Evolutionary conservation across 352 stramenopile species (phyloP).

Genomic region (Globisporangium cederbergense): DNA sequence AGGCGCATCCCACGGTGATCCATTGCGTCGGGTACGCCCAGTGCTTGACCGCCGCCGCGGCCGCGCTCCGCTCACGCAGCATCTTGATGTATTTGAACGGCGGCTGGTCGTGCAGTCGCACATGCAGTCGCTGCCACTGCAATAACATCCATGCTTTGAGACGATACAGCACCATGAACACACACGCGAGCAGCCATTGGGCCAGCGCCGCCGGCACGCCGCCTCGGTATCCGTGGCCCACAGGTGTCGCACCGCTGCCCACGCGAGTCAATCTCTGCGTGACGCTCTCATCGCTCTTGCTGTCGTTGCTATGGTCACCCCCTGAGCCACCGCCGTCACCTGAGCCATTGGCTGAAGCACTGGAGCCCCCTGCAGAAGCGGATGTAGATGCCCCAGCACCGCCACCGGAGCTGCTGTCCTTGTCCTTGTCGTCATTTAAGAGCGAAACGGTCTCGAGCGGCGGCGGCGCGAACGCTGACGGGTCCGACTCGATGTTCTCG

Average conservation of each 20-base stretch:
- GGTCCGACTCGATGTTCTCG: constrained; percentile 51
- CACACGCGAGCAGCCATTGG: constrained; percentile 17
- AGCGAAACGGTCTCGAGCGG: constrained; percentile 16
- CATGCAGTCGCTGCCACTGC: constrained; percentile 24
- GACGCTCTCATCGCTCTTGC: constrained; percentile 11
- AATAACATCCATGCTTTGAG: constrained; percentile 24
- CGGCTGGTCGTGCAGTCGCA: constrained; percentile 24
- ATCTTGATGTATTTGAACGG: constrained; percentile 13
- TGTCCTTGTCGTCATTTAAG: constrained; percentile 15
- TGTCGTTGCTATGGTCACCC: not conserved
- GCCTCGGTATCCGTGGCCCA: constrained; percentile 5
- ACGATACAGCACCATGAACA: constrained; percentile 20
- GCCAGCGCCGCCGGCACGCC: constrained; percentile 14
- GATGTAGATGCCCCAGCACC: not conserved
- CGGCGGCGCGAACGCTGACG: constrained; percentile 19
- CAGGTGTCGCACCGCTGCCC: not conserved
- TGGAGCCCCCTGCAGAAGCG: not conserved
- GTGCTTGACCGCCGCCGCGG: constrained; percentile 38
- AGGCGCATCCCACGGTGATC: constrained; percentile 53
- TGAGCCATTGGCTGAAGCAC: not conserved
- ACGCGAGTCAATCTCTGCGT: not conserved
- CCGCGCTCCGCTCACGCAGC: constrained; percentile 11
- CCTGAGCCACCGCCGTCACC: not conserved
- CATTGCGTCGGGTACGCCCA: constrained; percentile 68
- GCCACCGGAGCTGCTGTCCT: constrained; percentile 9